Evolutionary conservation across 306 rosid species (phyloP), one percentile per base, ranked within the genome.

Genomic region (Urtica urens): DNA sequence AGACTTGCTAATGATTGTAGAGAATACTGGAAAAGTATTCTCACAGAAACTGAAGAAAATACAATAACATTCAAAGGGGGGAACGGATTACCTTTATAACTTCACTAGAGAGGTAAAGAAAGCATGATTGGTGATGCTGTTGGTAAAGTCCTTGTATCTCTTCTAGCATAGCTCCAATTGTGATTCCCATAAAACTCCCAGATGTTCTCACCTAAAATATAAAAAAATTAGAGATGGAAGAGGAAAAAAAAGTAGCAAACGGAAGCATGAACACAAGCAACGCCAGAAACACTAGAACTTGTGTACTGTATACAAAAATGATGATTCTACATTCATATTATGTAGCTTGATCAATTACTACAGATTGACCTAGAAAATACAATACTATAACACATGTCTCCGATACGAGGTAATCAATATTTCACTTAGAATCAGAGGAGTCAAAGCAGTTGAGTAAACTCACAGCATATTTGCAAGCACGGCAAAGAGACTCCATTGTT

Each of bases 391-490:
- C n/a, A 16, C 23, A 11, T 29, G 15, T 30, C 7, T 16, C 26
- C 10, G 13, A 10, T 21, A 2, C 23, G 12, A 18, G 55, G 13
- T 14, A 21, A 19, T 14, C 14, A 21, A 15, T 52, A 54, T 39
- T 10, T 53, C 39, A 46, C 53, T 38, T 55, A 39, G 35, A 57
- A 23, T 26, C 21, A 23, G 50, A 28, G 39, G 58, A 40, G 43
- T 21, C 40, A 62, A 23, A 45, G 60, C 21, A 37, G 50, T 57
- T 37, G 46, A 60, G 65, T 53, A 42, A 66, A 85, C 95, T 71
- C 67, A 87, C 96, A 18, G 99, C 99, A 45, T 92, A 85, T 92
- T 92, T 92, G 75, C 99, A 92, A 35, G 99, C 94, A 62, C 99
- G 85, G 80, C 96, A 92, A 46, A 92, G 82, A 69, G 96, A 92